A percentile compares a stretch with the other conserved stretches of the same genome.
Conservation (phyloP, 2,329 filamentous ascomycete species). For the Sporothrix brasiliensis region DNA sequence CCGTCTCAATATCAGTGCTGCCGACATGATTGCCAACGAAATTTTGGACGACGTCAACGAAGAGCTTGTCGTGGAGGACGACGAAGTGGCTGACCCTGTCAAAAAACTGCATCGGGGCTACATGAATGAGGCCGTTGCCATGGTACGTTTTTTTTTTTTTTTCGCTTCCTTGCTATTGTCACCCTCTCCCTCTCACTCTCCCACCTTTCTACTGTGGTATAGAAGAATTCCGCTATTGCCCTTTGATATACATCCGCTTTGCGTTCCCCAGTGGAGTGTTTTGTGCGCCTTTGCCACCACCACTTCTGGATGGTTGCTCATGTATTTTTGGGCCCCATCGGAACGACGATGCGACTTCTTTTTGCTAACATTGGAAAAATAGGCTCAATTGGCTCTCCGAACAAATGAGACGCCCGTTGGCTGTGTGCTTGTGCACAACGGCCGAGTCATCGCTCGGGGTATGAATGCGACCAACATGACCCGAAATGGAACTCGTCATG, state of each 20-base stretch:
- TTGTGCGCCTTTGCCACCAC: neutral
- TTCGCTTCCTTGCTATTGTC: neutral
- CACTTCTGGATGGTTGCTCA: no score
- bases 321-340: no score
- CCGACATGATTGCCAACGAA: constrained; percentile 37
- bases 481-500: constrained; percentile 88
- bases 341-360: neutral
- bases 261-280: neutral
- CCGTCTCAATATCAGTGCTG: constrained; percentile 35
- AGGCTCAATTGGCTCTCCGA: constrained; percentile 83
- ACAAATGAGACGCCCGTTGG: constrained; percentile 95
- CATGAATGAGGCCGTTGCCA: constrained; percentile 82
- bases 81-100: constrained; percentile 41
- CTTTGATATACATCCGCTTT: neutral
- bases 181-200: neutral
- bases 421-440: constrained; percentile 85
- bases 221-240: neutral
- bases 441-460: constrained; percentile 78
- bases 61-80: constrained; percentile 37
- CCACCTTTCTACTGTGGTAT: neutral
- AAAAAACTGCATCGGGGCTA: constrained; percentile 57
- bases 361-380: neutral
- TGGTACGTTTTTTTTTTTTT: constrained; percentile 60
- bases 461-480: constrained; percentile 98
- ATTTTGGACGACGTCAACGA: constrained; percentile 40